Evolutionary conservation across 192 early-diverging fungal genomes (phyloP), one percentile per base, ranked within the genome.

Genomic region (Coemansia sp.): DNA sequence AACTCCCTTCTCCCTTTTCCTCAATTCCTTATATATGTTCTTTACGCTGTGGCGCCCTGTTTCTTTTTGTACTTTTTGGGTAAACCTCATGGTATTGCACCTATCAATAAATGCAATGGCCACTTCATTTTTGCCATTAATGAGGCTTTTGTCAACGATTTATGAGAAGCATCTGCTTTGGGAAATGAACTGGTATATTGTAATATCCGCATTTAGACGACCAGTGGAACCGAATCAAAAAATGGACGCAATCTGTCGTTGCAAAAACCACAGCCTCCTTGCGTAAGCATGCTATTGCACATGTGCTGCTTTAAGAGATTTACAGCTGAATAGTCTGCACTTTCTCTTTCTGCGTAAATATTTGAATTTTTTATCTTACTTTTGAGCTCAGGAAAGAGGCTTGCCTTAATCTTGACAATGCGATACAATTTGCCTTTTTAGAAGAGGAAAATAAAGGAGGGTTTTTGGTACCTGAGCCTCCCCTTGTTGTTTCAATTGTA

Each of bases 401-500:
- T 43, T 43, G 40, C n/a, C n/a, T n/a, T n/a, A n/a, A 43, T n/a
- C 12, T 13, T 16, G 18, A 43, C 40, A 43, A 43, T 43, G 18
- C 40, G 13, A 43, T 43, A 16, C 13, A 43, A 43, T 43, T 43
- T 43, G 40, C 40, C 40, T 18, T 43, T 43, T 43, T 43, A 13
- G 1, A 43, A 43, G 15, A 18, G 40, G 8, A 37, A 18, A 43
- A 5, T 18, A 43, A 43, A 10, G 13, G 18, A 18, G 40, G 18
- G 23, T 26, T 26, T 51, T 51, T 51, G 48, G 55, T 57, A 57
- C n/a, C 55, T 57, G 55, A 57, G 55, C 55, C 55, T 34, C 55
- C 18, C n/a, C 25, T 33, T 20, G 28, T 15, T 31, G 34, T 57
- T 30, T 57, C 25, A 13, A 30, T 57, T 57, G 18, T 34, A 31